Percentiles rank a stretch among this genome's conserved stretches.
phyloP scores from a whole-genome alignment of 2,329 filamentous ascomycete genomes.

The Nectriaceae sp. region DNA sequence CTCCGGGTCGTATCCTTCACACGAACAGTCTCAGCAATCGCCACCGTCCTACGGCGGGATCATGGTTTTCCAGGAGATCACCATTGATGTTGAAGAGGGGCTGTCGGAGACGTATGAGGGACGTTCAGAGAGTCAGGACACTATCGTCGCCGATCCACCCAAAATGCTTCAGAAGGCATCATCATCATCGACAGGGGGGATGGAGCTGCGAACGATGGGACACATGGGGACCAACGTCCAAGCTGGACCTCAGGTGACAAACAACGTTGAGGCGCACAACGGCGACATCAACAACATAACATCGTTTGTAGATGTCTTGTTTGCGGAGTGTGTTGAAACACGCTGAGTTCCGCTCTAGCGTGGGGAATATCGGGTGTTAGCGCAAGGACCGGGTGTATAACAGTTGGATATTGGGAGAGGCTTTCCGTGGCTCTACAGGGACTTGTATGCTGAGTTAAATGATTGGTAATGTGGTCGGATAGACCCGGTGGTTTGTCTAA shows the following conservation, averaged over 20 bases:
- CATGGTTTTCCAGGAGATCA: constrained; percentile 63
- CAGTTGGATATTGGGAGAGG: no score
- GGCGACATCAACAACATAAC: constrained; percentile 14
- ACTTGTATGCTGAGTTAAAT: no score
- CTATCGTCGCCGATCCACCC: constrained; percentile 8
- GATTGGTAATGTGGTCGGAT: no score
- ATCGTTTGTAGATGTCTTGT: constrained; percentile 27
- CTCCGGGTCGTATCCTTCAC: constrained; percentile 17
- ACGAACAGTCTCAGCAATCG: constrained; percentile 30
- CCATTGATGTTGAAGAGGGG: constrained; percentile 46
- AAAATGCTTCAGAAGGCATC: constrained; percentile 6
- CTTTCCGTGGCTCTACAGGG: no score
- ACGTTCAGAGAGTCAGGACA: constrained; percentile 8
- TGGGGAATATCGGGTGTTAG: no score
- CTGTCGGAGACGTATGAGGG: constrained; percentile 7
- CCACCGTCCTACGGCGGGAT: constrained; percentile 50
- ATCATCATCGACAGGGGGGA: constrained; percentile 15
- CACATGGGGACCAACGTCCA: constrained; percentile 26
- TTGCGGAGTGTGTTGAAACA: constrained; percentile 26
- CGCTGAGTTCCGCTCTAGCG: no score
- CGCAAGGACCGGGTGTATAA: no score
- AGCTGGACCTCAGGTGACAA: constrained; percentile 14
- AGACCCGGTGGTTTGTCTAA: no score
- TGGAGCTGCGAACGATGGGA: constrained; percentile 26
- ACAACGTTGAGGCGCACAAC: constrained; percentile 14